These are phyloP conservation scores for Sanghuangporus sanghuang DNA, from an alignment of 1,284 basidiomycete species.

Conservation along the genomic window DNA sequence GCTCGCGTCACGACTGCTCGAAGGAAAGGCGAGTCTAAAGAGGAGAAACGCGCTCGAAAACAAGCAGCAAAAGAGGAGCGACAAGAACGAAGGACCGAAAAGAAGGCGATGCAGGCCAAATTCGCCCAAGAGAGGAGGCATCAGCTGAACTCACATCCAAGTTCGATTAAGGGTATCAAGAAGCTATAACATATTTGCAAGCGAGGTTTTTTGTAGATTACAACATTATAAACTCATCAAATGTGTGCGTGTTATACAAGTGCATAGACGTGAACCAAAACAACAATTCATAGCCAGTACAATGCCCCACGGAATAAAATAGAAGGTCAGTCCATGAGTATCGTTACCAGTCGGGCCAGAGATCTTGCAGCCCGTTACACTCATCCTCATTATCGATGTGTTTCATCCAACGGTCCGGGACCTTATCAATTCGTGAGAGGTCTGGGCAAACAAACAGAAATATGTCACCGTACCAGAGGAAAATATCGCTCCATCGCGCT, in stretches of 20 bases:
- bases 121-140: slow-evolving; percentile 73
- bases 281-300: not conserved
- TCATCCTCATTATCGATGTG: slow-evolving; percentile 73
- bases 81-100: slow-evolving; percentile 71
- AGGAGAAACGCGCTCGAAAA: slow-evolving; percentile 88
- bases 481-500: slow-evolving; percentile 93
- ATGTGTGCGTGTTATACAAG: slow-evolving; percentile 11
- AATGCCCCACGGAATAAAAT: not conserved
- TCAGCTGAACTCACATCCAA: slow-evolving; percentile 54
- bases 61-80: slow-evolving; percentile 81
- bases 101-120: slow-evolving; percentile 74
- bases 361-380: slow-evolving; percentile 43
- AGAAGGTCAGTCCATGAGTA: not conserved
- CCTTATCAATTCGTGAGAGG: slow-evolving; percentile 34
- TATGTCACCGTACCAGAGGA: slow-evolving; percentile 52
- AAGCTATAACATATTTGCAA: slow-evolving; percentile 6
- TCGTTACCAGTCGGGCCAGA: slow-evolving; percentile 48
- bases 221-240: not conserved
- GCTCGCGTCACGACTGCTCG: slow-evolving; percentile 55
- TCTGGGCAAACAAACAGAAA: slow-evolving; percentile 13
- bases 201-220: not conserved
- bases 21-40: slow-evolving; percentile 73
- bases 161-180: slow-evolving; percentile 24
- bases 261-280: not conserved
- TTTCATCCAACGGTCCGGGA: slow-evolving; percentile 87